A percentile compares a stretch with the other conserved stretches of the same genome.
Evolutionary conservation across 306 rosid genomes (phyloP).

Genomic region (Vigna radiata): DNA sequence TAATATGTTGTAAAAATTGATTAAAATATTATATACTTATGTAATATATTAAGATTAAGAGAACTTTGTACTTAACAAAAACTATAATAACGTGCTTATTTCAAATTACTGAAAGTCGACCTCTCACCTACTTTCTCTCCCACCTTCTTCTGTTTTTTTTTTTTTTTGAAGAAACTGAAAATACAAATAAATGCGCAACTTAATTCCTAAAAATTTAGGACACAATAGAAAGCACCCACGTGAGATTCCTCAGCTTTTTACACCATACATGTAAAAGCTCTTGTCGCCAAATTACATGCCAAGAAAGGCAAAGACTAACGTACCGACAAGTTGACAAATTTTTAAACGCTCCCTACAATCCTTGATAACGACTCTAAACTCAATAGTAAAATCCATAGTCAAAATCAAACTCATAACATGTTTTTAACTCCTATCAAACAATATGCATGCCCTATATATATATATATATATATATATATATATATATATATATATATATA

Average conservation of each 20-base stretch:
- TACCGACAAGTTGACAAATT: constrained; percentile 57
- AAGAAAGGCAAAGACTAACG: constrained; percentile 55
- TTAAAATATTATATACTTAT: too few relatives aligned
- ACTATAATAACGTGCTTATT: constrained; percentile 18
- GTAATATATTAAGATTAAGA: constrained; percentile 11
- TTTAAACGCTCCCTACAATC: constrained; percentile 46
- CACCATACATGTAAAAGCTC: constrained; percentile 45
- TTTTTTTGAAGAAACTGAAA: background rate
- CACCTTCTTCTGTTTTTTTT: background rate
- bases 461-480: too few relatives aligned
- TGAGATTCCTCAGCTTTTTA: constrained; percentile 55
- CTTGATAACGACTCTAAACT: constrained; percentile 49
- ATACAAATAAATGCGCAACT: constrained; percentile 27
- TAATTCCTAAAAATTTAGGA: constrained; percentile 26
- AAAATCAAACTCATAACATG: constrained; percentile 36
- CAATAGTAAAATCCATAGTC: constrained; percentile 39
- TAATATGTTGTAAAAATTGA: too few relatives aligned
- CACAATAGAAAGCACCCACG: constrained; percentile 39
- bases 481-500: background rate
- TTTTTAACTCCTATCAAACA: constrained; percentile 6
- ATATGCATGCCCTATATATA: background rate
- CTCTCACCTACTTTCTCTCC: constrained; percentile 35
- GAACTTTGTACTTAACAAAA: constrained; percentile 10
- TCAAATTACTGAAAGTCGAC: constrained; percentile 17
- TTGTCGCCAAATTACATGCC: constrained; percentile 55